phyloP scores from a whole-genome alignment of 352 stramenopile genomes.

The Phytopythium mirpurense region DNA sequence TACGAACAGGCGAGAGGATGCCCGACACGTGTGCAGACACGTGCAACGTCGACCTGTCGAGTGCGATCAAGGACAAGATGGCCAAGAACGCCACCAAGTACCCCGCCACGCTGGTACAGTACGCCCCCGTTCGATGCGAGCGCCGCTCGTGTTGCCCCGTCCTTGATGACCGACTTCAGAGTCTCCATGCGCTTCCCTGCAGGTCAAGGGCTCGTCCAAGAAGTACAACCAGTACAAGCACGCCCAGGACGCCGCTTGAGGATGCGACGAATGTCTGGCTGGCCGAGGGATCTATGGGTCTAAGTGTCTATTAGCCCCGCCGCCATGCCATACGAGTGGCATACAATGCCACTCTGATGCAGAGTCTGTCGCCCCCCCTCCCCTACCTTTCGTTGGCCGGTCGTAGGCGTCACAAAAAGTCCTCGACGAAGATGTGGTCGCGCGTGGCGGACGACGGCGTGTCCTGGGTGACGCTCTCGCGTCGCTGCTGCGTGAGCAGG shows the following conservation, averaged over 20 bases:
- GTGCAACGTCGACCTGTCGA: conserved; percentile 87
- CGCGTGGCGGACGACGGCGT: not conserved
- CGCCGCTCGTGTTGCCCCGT: too few species aligned
- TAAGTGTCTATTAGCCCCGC: too few species aligned
- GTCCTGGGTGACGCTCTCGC: not conserved
- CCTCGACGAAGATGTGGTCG: not conserved
- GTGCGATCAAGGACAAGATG: conserved; percentile 91
- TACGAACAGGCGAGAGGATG: too few species aligned
- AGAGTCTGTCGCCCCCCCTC: too few species aligned
- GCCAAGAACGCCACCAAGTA: conserved; percentile 87
- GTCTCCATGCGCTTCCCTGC: not conserved
- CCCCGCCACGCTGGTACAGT: conserved; percentile 43
- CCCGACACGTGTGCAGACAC: too few species aligned
- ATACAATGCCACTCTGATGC: too few species aligned
- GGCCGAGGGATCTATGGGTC: too few species aligned
- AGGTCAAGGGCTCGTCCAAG: conserved; percentile 70
- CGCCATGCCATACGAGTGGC: too few species aligned
- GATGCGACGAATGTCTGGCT: too few species aligned
- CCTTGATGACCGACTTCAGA: not conserved
- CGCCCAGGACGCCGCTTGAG: not conserved
- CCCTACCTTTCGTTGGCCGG: too few species aligned
- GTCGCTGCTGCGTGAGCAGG: not conserved
- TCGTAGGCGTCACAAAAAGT: not conserved
- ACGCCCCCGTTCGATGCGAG: conserved; percentile 3
- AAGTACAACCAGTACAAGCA: conserved; percentile 84